Evolutionary conservation across 2,329 filamentous ascomycete species (phyloP), one percentile per base, ranked within the genome.

Genomic region (Stemphylium vesicarium): DNA sequence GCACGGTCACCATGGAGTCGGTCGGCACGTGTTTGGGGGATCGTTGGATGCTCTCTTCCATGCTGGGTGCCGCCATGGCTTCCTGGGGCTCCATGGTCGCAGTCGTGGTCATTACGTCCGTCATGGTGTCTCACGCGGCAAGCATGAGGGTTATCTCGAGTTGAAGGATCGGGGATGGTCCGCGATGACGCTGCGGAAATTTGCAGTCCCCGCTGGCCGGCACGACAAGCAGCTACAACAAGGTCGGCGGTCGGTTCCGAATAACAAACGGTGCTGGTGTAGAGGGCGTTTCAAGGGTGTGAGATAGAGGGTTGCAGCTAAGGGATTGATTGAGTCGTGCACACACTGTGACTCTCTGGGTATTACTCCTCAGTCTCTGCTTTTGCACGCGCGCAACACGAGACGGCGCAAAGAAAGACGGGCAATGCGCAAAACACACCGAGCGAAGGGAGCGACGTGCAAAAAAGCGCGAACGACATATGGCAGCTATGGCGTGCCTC

Each of bases 1-100:
- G 84, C 39, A 92, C 89, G 7, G 89, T 92, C 40, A 92, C 88
- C 87, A 92, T 88, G 16, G 89, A 92, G 75, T 91, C 88, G 45
- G 79, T 81, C 18, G 79, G 74, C 38, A 75, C 58, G 39, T 71
- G 65, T 37, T 68, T 60, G 36, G 68, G 66, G 32, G 65, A 63
- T 31, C 69, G 68, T 39, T 50, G 39, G 26, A 39, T 65, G 50
- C 20, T 10, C 26, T 11, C 37, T 13, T 39, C 37, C 37, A 24
- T 38, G 22, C 24, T 32, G 32, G 39, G 26, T 2, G 26, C 26
- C 6, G 24, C 24, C 24, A 20, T 35, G 18, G 42, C 18, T 18
- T 36, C 42, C 42, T 35, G 18, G 32, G 42, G 16, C 42, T 45
- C 42, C 22, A 45, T 36, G 20, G 32, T 35, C 18, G 42, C 31